phyloP scores from a whole-genome alignment of 768 basidiomycete species.

The Chalciporus chontae region DNA sequence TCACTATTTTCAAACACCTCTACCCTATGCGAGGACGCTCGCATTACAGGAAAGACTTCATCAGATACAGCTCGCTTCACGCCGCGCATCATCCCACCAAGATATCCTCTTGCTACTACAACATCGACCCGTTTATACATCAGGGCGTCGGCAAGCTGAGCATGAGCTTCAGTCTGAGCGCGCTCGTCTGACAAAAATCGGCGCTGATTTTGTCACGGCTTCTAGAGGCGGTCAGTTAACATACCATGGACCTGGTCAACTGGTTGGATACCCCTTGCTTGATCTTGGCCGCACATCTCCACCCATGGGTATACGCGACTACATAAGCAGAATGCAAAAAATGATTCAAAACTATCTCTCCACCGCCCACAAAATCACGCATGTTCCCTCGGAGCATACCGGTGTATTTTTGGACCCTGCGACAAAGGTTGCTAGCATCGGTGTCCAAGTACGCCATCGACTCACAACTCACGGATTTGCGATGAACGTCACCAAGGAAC shows the following conservation, averaged over 20 bases:
- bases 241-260: constrained; percentile 96
- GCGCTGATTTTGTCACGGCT: constrained; percentile 84
- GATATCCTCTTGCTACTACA: constrained; percentile 79
- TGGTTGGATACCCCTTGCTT: constrained; percentile 92
- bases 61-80: constrained; percentile 54
- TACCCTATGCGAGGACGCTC: constrained; percentile 71
- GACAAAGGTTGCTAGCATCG: constrained; percentile 92
- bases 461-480: constrained; percentile 95
- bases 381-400: constrained; percentile 71
- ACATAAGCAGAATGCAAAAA: constrained; percentile 80
- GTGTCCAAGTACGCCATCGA: constrained; percentile 92
- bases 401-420: constrained; percentile 82
- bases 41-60: constrained; percentile 71
- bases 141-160: constrained; percentile 82
- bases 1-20: constrained; percentile 72
- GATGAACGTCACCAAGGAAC: constrained; percentile 82
- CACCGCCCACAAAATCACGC: constrained; percentile 54
- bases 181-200: constrained; percentile 62
- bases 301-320: constrained; percentile 68
- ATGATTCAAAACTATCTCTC: constrained; percentile 61
- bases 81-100: constrained; percentile 44
- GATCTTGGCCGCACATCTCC: constrained; percentile 83
- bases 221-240: constrained; percentile 91
- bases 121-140: constrained; percentile 92
- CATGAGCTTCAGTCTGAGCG: constrained; percentile 57